Evolutionary conservation across 2,329 filamentous ascomycete genomes (phyloP).

Genomic region (Penicillium italicum): DNA sequence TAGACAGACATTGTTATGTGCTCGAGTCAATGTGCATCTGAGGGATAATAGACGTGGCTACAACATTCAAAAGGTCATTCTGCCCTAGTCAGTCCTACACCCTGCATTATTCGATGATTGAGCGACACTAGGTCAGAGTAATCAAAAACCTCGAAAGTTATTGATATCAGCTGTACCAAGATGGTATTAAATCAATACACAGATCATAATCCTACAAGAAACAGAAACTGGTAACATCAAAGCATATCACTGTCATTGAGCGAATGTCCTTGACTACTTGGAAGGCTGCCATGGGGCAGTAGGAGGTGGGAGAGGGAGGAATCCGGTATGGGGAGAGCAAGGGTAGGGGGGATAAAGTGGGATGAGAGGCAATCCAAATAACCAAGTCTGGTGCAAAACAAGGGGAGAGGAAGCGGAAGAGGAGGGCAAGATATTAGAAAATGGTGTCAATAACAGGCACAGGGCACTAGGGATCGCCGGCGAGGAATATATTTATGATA

Average conservation of each 20-base stretch:
- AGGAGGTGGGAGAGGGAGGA: conserved; percentile 4
- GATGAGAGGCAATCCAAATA: not conserved
- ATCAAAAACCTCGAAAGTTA: not conserved
- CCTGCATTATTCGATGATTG: not conserved
- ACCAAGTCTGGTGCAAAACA: conserved; percentile 5
- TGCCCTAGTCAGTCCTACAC: not conserved
- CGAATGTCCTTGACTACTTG: conserved; percentile 16
- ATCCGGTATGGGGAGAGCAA: conserved; percentile 14
- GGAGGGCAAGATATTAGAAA: conserved; percentile 17
- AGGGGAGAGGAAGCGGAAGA: not conserved
- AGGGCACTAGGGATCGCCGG: conserved; percentile 12
- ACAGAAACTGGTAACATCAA: not conserved
- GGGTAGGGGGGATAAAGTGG: not conserved
- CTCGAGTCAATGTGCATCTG: not conserved
- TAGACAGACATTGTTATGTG: not conserved
- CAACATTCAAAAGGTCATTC: not conserved
- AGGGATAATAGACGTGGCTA: not conserved
- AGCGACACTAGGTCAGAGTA: not conserved
- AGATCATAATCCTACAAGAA: not conserved
- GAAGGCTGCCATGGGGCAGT: not conserved
- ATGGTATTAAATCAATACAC: not conserved
- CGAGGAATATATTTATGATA: conserved; percentile 29
- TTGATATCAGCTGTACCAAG: not conserved
- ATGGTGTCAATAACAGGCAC: conserved; percentile 16
- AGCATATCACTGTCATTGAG: conserved; percentile 12